These are phyloP conservation scores for Lipomyces starkeyi DNA, from an alignment of 805 yeast species.

Conservation along the genomic window DNA sequence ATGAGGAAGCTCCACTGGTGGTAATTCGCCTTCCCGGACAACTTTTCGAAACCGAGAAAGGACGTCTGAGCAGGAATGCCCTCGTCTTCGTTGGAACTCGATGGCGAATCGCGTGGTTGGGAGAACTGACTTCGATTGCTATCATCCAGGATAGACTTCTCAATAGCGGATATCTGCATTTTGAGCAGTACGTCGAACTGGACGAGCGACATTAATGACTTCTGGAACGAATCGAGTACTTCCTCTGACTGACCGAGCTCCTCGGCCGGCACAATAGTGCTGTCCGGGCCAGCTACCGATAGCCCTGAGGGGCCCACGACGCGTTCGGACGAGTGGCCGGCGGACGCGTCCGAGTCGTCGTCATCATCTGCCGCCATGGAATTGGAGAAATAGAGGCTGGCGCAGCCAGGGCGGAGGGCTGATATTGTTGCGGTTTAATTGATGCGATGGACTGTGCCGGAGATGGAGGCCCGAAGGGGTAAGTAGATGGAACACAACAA, in stretches of 20 bases:
- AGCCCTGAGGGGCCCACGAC: neutral
- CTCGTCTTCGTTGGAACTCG: neutral
- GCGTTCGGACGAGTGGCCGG: neutral
- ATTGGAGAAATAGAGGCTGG: neutral
- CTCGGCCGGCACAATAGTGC: neutral
- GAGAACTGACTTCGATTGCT: neutral
- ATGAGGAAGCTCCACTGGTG: conserved; percentile 23
- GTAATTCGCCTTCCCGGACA: conserved; percentile 17
- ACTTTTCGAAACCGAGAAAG: conserved; percentile 28
- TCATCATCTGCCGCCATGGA: neutral
- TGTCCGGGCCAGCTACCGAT: neutral
- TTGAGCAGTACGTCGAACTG: conserved; percentile 23
- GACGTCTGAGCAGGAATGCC: conserved; percentile 5
- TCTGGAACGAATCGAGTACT: neutral
- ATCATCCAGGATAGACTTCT: conserved; percentile 3
- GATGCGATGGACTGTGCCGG: too few relatives aligned
- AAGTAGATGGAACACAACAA: too few relatives aligned
- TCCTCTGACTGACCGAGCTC: neutral
- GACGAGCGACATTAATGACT: conserved; percentile 11
- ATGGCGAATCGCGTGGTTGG: conserved; percentile 1
- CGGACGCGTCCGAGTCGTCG: neutral
- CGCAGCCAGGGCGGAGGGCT: neutral
- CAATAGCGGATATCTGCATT: conserved; percentile 22
- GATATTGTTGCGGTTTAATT: neutral
- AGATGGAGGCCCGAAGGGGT: too few relatives aligned